These are phyloP conservation scores for Pezicula rhizophila DNA, from an alignment of 2,329 filamentous ascomycete species.

Conservation along the genomic window DNA sequence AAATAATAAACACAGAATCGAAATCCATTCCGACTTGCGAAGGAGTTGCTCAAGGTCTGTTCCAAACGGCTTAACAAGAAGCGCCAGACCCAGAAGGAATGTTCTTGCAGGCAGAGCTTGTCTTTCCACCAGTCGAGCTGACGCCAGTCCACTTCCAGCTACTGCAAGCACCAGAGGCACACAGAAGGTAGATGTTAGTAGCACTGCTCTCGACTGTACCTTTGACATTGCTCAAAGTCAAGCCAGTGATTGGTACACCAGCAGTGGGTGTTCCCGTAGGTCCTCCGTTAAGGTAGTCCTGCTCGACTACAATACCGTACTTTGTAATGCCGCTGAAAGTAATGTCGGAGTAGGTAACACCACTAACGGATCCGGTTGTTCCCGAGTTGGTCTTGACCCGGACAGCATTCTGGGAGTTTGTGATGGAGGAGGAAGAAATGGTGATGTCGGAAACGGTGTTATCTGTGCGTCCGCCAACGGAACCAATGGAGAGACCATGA, in stretches of 20 bases:
- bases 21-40: too few relatives aligned
- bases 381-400: slow-evolving; percentile 51
- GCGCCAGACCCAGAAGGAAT: slow-evolving; percentile 25
- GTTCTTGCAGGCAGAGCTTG: slow-evolving; percentile 32
- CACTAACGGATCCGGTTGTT: slow-evolving; percentile 44
- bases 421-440: slow-evolving; percentile 40
- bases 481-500: slow-evolving; percentile 49
- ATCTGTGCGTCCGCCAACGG: slow-evolving; percentile 48
- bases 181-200: slow-evolving; percentile 44
- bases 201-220: slow-evolving; percentile 34
- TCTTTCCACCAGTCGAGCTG: slow-evolving; percentile 43
- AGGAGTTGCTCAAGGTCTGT: too few relatives aligned
- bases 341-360: slow-evolving; percentile 47
- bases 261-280: slow-evolving; percentile 38
- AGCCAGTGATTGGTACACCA: slow-evolving; percentile 43
- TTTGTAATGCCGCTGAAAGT: slow-evolving; percentile 40
- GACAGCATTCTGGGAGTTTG: slow-evolving; percentile 45
- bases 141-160: slow-evolving; percentile 46
- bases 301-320: slow-evolving; percentile 50
- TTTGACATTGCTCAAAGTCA: slow-evolving; percentile 37
- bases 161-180: slow-evolving; percentile 40
- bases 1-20: too few relatives aligned
- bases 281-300: slow-evolving; percentile 47
- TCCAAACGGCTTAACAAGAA: slow-evolving; percentile 7
- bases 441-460: slow-evolving; percentile 48